Base-by-base conservation (phyloP, 192 early-diverging fungal species). In the Jimgerdemannia lactiflua region DNA sequence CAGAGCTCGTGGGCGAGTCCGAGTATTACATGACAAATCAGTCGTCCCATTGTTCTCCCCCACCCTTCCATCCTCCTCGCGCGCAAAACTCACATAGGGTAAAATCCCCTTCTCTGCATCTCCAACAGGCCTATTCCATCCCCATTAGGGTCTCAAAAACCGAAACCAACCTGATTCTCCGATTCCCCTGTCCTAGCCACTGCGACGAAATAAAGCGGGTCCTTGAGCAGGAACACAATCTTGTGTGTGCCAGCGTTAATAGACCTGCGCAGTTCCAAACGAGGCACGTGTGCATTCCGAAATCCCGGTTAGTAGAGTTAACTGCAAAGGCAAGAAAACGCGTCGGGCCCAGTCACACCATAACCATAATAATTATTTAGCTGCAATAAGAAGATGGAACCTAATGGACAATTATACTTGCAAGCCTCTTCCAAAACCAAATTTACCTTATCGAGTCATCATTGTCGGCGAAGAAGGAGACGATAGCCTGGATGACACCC, bases 401-500 rank as follows among this genome's bases (percentile, higher is more conserved):
- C 10, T 17, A 77, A 6, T 72, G 14, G 77, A n/a, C 14, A 68
- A 77, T 70, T 29, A 63, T 39, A 10, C 44, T 71, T 64, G 39
- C 72, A 40, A 40, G 39, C 75, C 59, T 29, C 29, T 29, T 29
- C 29, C 29, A 66, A 41, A 49, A 29, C 39, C 29, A 39, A 76
- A 83, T 72, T 63, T 85, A 92, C 78, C 84, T 79, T 39, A 96
- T 80, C 0, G 88, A 80, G 78, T 99, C 97, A 73, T 94, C 92
- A 70, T 93, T 91, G 71, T 91, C 90, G 64, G 84, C 82, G 85
- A 95, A 95, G 76, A 95, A 93, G 18, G 94, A 91, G 49, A 97
- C 86, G 39, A 98, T 89, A 0, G 96, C 95, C 70, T 97, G 97
- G 19, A 96, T 89, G 3, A 97, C 87, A 49, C 95, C 96, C 92